Base-by-base conservation (phyloP, 1,284 basidiomycete genomes). In the Trichosporon faecale region DNA sequence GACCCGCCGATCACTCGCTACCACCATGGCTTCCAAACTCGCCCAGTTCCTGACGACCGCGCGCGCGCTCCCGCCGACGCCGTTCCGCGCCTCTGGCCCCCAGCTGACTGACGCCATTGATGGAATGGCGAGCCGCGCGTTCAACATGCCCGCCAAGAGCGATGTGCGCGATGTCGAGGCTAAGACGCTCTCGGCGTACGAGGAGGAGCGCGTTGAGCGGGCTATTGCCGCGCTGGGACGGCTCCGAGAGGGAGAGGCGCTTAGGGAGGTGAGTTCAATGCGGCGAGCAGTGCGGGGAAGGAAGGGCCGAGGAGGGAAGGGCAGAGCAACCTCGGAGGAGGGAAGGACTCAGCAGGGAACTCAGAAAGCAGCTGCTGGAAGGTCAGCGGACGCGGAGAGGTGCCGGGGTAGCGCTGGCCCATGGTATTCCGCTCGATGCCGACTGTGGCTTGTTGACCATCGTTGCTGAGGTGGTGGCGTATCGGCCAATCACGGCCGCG, bases 41-140 rank as follows among this genome's bases (percentile, higher is more conserved):
- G 40, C 68, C 64, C 33, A 66, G 65, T 73, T 81, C 33, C 66
- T 78, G 57, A 67, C 73, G 12, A 68, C 79, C 33, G 72, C 76
- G 60, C 77, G 77, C 65, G 71, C 78, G 8, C 70, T 82, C 44
- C 78, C 77, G 16, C 69, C 77, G 18, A 78, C 79, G 18, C 81
- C 81, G 2, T 74, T 82, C 67, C 74, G 80, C 35, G 72, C 77
- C 21, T 68, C 73, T 6, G 66, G 76, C 11, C 76, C 78, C n/a
- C 81, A 82, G 70, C 76, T 82, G 0, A 73, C 75, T 9, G 75
- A 78, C 52, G 79, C 80, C 12, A 69, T 82, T 21, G 76, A 78
- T 64, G 72, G 69, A 16, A 76, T 80, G 65, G 74, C 78, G 23
- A 66, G 68, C 18, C 74, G 80, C 21, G 64, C 70, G 18, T 77